Conservation (phyloP, 805 yeast species). For the Hanseniaspora mollemarum region DNA sequence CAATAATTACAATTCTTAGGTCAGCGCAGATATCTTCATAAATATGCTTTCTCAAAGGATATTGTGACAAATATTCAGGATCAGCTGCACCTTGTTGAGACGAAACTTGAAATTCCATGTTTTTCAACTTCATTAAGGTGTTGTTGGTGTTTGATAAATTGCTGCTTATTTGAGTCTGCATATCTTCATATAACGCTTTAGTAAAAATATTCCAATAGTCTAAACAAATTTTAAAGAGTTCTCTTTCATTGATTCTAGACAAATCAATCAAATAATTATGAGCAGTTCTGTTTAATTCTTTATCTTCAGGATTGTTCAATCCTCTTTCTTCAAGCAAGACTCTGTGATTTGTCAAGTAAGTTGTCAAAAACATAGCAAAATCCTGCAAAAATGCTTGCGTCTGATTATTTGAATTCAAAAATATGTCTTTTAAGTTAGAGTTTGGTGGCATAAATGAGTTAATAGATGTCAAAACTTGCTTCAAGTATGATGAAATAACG, state of each 20-base stretch:
- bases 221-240: conserved; percentile 84
- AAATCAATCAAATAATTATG: conserved; percentile 74
- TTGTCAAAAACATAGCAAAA: conserved; percentile 81
- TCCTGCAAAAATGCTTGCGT: conserved; percentile 94
- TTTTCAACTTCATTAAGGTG: conserved; percentile 59
- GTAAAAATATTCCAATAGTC: conserved; percentile 92
- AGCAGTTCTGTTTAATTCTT: conserved; percentile 46
- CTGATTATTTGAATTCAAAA: conserved; percentile 59
- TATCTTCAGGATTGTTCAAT: conserved; percentile 30
- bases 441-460: conserved; percentile 55
- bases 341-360: conserved; percentile 69
- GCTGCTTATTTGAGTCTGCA: conserved; percentile 62
- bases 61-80: conserved; percentile 64
- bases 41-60: conserved; percentile 74
- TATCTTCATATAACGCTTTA: conserved; percentile 69
- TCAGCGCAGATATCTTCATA: conserved; percentile 70
- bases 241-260: conserved; percentile 88
- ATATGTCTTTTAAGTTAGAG: conserved; percentile 56
- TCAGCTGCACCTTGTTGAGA: conserved; percentile 73
- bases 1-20: conserved; percentile 85
- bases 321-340: conserved; percentile 42
- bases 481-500: conserved; percentile 59
- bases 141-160: conserved; percentile 38
- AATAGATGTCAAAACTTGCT: conserved; percentile 60
- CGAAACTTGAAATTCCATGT: conserved; percentile 33